These are phyloP conservation scores for Conoideocrella luteorostrata DNA, from an alignment of 2,329 filamentous ascomycete species.

Conservation along the genomic window DNA sequence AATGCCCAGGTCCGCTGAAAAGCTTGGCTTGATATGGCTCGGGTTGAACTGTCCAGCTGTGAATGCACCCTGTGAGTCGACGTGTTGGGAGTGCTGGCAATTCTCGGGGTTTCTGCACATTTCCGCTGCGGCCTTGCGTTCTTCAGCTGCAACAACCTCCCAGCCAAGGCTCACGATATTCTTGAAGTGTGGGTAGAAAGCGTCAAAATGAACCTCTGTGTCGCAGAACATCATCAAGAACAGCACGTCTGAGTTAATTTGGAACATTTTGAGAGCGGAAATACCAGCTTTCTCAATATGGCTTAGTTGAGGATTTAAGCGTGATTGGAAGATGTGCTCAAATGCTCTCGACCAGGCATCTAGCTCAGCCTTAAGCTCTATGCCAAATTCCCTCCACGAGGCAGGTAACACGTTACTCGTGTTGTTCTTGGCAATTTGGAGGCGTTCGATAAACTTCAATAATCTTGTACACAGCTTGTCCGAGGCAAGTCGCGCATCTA, in stretches of 20 bases:
- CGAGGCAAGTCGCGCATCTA: constrained; percentile 50
- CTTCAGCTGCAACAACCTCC: constrained; percentile 55
- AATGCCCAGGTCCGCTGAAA: constrained; percentile 58
- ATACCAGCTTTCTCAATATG: constrained; percentile 54
- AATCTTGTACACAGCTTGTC: constrained; percentile 51
- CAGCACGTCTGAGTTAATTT: constrained; percentile 50
- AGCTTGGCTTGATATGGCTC: constrained; percentile 52
- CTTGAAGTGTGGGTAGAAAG: constrained; percentile 44
- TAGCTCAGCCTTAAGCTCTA: constrained; percentile 42
- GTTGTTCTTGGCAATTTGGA: constrained; percentile 41
- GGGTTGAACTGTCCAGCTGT: constrained; percentile 37
- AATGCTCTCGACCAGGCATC: constrained; percentile 52
- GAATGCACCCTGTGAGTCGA: constrained; percentile 26
- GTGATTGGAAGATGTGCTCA: constrained; percentile 44
- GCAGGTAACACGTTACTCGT: constrained; percentile 47
- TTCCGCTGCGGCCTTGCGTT: constrained; percentile 41
- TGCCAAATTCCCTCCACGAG: constrained; percentile 40
- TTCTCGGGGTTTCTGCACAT: constrained; percentile 37
- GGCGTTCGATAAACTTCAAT: constrained; percentile 51
- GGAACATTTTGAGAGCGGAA: constrained; percentile 56
- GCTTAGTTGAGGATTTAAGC: constrained; percentile 40
- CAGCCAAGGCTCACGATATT: constrained; percentile 50
- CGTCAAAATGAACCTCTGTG: constrained; percentile 52
- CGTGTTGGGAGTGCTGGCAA: constrained; percentile 33
- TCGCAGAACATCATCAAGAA: constrained; percentile 56